Evolutionary conservation across 768 basidiomycete species (phyloP), one percentile per base, ranked within the genome.

Genomic region (Hericium rajendrae): DNA sequence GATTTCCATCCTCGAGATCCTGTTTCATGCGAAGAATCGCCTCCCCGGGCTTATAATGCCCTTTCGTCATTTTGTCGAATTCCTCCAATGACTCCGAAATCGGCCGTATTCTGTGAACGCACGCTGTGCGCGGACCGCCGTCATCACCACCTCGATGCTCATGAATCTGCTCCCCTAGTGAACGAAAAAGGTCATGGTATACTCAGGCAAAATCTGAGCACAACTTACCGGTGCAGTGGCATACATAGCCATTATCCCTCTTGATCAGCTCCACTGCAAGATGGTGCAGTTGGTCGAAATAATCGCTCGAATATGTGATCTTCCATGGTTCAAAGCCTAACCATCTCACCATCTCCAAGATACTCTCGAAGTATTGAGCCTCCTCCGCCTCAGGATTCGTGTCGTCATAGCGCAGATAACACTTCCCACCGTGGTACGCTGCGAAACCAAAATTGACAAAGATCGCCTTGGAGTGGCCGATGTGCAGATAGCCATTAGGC

Each of bases 311-410:
- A 72, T 98, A 98, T 4, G 97, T 98, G 76, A 99, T 94, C 72
- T 91, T 91, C 91, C 90, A 98, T 3, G 97, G 97, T 69, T 98
- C 95, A 66, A 83, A 99, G 1, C 97, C 97, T 18, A 99, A 78
- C 97, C 97, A 99, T 61, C 94, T 80, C 38, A 98, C 81, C 65
- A 87, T 91, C 73, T 97, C 94, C 67, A 98, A 73, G 57, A 98
- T 97, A 59, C 90, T 95, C 69, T 95, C 94, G 64, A 98, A 98
- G 71, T 97, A 99, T 62, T 83, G 77, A 38, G 83, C 93, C 73
- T 99, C 97, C 70, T 99, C 97, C 57, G 93, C 93, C 72, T 97
- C 94, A 0, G 97, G 97, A 70, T 99, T 99, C 37, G 97, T 99
- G 70, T 99, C 97, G 68, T 99, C 97, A 66, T 91, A 99, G 56